Evolutionary conservation across 1,284 basidiomycete genomes (phyloP).

Genomic region (Cystobasidium sp.): DNA sequence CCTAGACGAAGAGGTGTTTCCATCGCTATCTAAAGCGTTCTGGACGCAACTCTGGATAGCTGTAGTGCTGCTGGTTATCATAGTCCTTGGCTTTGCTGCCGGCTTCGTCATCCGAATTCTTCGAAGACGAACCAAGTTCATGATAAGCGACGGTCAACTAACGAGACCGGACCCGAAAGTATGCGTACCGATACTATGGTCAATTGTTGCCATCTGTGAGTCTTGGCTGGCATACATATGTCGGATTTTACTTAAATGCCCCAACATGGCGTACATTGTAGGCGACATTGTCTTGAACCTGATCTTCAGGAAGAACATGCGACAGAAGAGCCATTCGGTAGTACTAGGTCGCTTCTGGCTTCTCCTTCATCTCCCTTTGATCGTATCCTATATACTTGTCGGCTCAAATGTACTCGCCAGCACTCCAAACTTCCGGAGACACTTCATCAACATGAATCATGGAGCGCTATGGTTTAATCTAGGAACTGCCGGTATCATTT

Average conservation of each 20-base stretch:
- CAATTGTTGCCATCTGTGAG: not conserved
- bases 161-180: constrained; percentile 14
- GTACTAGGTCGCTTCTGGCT: constrained; percentile 22
- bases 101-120: constrained; percentile 2
- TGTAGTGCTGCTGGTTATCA: not conserved
- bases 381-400: constrained; percentile 15
- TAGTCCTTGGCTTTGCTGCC: not conserved
- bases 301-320: constrained; percentile 2
- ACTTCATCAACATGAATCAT: not conserved
- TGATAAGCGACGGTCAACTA: constrained; percentile 8
- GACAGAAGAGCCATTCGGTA: not conserved
- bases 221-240: not conserved
- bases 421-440: constrained; percentile 8
- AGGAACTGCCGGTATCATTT: not conserved
- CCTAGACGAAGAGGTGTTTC: constrained; percentile 11
- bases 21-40: constrained; percentile 4
- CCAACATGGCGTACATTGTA: not conserved
- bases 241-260: not conserved
- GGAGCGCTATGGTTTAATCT: not conserved
- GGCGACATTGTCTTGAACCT: not conserved
- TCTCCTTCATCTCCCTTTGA: not conserved
- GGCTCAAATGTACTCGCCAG: constrained; percentile 4
- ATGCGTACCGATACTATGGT: constrained; percentile 18
- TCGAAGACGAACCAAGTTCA: not conserved
- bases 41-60: constrained; percentile 15